phyloP scores from a whole-genome alignment of 176 grass and related monocot species.

The Miscanthus lutarioriparius region DNA sequence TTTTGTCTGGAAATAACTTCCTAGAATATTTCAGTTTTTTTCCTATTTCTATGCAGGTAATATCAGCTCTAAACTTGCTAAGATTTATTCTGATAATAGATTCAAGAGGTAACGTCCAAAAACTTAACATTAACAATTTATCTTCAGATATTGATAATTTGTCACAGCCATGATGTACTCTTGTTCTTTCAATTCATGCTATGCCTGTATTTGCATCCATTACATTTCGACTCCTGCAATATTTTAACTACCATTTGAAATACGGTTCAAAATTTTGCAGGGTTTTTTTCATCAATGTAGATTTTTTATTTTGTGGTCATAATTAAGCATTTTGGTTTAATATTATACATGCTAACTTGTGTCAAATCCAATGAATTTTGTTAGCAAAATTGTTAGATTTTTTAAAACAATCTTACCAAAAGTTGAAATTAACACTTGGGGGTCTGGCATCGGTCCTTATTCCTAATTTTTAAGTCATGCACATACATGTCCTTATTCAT shows the following conservation, averaged over 20 bases:
- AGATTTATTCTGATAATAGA: slow-evolving; percentile 79
- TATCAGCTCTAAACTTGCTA: slow-evolving; percentile 87
- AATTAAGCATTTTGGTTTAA: not conserved
- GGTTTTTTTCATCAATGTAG: not conserved
- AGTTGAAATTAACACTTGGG: not conserved
- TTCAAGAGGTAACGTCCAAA: slow-evolving; percentile 59
- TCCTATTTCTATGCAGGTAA: slow-evolving; percentile 56
- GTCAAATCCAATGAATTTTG: not conserved
- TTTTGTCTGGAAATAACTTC: slow-evolving; percentile 7
- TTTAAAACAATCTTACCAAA: not conserved
- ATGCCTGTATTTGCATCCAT: not conserved
- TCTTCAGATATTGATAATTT: slow-evolving; percentile 2
- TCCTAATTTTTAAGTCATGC: not conserved
- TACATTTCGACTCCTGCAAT: not conserved
- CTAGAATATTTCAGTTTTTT: not conserved
- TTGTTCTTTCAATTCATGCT: slow-evolving; percentile 23
- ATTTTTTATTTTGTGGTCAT: not conserved
- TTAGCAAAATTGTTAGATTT: not conserved
- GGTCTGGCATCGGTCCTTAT: not conserved
- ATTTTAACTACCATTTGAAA: not conserved
- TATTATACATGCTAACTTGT: not conserved
- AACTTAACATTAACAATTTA: not conserved
- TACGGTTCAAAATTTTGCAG: not conserved
- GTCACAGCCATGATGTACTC: not conserved
- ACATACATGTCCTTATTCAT: not conserved